Conservation (phyloP, 805 yeast genomes). For the Ascoidea tarda region DNA sequence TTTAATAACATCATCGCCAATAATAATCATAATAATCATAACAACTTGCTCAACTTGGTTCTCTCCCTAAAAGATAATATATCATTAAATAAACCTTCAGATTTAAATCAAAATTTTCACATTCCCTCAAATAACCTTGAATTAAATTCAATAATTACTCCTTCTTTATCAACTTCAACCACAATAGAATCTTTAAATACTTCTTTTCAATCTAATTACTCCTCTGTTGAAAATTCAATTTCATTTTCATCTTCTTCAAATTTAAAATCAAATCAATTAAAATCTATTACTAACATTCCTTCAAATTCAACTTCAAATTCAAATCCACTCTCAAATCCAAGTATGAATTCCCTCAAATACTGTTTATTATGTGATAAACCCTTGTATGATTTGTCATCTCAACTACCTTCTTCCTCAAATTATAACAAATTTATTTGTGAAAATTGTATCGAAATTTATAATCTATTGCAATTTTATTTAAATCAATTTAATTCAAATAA, state of each 20-base stretch:
- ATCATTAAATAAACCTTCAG: neutral
- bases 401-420: slow-evolving; percentile 8
- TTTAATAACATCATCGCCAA: slow-evolving; percentile 2
- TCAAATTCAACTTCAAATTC: neutral
- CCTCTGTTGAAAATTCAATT: neutral
- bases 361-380: slow-evolving; percentile 66
- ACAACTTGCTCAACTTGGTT: neutral
- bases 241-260: neutral
- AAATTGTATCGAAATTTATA: slow-evolving; percentile 6
- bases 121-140: neutral
- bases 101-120: neutral
- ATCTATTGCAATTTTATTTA: slow-evolving; percentile 4
- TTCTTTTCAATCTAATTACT: neutral
- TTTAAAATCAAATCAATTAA: neutral
- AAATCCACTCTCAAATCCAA: slow-evolving; percentile 1
- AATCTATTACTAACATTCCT: neutral
- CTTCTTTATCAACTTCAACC: slow-evolving; percentile 4
- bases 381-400: slow-evolving; percentile 41
- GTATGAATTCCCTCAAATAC: slow-evolving; percentile 16
- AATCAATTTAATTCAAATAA: neutral
- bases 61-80: neutral
- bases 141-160: neutral
- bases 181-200: neutral
- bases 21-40: neutral
- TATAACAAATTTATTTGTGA: slow-evolving; percentile 9